A percentile compares a stretch with the other conserved stretches of the same genome.
Conservation (phyloP, 768 basidiomycete genomes). For the Naematelia encephala region DNA sequence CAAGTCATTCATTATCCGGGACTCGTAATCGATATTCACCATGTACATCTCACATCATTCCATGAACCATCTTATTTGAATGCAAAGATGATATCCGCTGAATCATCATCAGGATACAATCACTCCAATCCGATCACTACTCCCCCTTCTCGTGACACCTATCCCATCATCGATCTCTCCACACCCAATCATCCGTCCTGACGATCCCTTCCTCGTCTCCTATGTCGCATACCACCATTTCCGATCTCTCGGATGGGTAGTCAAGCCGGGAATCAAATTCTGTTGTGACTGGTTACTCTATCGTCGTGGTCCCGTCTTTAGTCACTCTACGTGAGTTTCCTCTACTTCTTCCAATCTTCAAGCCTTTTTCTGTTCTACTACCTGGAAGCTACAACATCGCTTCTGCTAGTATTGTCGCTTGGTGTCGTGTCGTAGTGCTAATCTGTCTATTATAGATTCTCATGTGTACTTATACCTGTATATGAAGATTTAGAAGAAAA, state of each 20-base stretch:
- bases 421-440: background rate
- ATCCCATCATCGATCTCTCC: slow-evolving; percentile 35
- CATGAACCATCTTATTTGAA: background rate
- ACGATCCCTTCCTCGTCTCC: slow-evolving; percentile 87
- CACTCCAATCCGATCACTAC: slow-evolving; percentile 20
- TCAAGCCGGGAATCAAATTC: slow-evolving; percentile 94
- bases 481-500: slow-evolving; percentile 80
- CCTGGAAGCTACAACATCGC: background rate
- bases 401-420: background rate
- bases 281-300: slow-evolving; percentile 93
- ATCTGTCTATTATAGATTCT: slow-evolving; percentile 62
- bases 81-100: too few relatives aligned
- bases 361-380: too few relatives aligned
- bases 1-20: background rate
- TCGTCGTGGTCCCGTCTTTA: slow-evolving; percentile 88
- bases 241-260: slow-evolving; percentile 93
- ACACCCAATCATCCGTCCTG: slow-evolving; percentile 56
- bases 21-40: too few relatives aligned
- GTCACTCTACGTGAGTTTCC: slow-evolving; percentile 81
- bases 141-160: slow-evolving; percentile 51
- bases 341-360: background rate
- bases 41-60: background rate
- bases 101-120: slow-evolving; percentile 13
- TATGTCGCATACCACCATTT: slow-evolving; percentile 93
- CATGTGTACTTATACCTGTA: slow-evolving; percentile 80